Base-by-base conservation (phyloP, 805 yeast species). In the Clavispora carvajalis region DNA sequence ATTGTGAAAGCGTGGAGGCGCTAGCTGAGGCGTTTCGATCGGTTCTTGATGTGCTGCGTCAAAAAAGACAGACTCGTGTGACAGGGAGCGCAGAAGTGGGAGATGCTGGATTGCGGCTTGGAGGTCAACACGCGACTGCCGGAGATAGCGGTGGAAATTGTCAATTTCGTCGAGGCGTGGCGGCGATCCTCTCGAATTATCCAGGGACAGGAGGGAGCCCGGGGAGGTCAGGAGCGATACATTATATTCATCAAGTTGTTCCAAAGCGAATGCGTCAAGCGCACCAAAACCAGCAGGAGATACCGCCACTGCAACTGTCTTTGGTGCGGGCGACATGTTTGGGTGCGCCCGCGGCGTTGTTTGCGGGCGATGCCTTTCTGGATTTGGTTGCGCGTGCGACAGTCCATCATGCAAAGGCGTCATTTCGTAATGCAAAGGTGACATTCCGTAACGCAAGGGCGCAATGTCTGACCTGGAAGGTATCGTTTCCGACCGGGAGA, bases 81-180 rank as follows among this genome's bases (percentile, higher is more conserved):
- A 55, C 7, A 40, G 50, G 3, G 68, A 49, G 29, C 52, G 55
- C 26, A 53, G 48, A 15, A 57, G 39, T 7, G 57, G 46, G 35
- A 51, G 58, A 7, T 28, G 10, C 4, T 67, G 67, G 30, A 64
- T 58, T 7, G 59, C 57, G 13, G 53, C 47, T 11, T 51, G 46
- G 28, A 68, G 54, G 40, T 66, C 62, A 1, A 61, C 40, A 26
- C 69, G 47, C 4, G 71, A 62, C 33, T 53, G 53, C 19, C 73
- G 51, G 34, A 69, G 50, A 43, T 50, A 69, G 10, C 49, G 46
- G 33, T 47, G 45, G 34, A 51, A 51, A 41, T 50, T 58, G 37
- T 60, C 64, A 33, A 60, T 47, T 18, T 53, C 52, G 11, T 39
- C 46, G 15, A 41, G 39, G 2, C 33, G 36, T 2, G 34, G 22